These are phyloP conservation scores for Talaromyces sp. DNA, from an alignment of 2,329 filamentous ascomycete genomes.

Conservation along the genomic window DNA sequence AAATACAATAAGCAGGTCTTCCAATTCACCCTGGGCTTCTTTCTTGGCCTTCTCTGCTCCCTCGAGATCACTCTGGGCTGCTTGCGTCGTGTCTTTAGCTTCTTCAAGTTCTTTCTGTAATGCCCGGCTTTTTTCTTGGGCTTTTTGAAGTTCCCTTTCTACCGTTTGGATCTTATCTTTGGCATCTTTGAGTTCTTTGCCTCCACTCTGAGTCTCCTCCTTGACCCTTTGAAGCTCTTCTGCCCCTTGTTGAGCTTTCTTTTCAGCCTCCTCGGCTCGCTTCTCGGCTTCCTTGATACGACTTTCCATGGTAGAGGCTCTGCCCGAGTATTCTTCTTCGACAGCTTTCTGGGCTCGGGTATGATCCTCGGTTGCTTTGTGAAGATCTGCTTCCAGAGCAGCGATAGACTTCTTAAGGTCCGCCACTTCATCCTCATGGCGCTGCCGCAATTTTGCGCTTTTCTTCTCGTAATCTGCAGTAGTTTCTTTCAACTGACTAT, in stretches of 20 bases:
- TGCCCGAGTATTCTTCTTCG: slow-evolving; percentile 48
- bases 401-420: slow-evolving; percentile 59
- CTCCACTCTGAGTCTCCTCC: slow-evolving; percentile 41
- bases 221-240: slow-evolving; percentile 55
- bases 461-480: slow-evolving; percentile 37
- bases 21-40: slow-evolving; percentile 66
- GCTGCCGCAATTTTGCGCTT: slow-evolving; percentile 32
- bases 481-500: slow-evolving; percentile 44
- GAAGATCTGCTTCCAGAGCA: slow-evolving; percentile 50
- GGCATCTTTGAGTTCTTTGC: slow-evolving; percentile 34
- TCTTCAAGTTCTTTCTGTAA: slow-evolving; percentile 19
- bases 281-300: slow-evolving; percentile 44
- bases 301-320: slow-evolving; percentile 43
- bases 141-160: slow-evolving; percentile 61
- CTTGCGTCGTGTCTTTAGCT: slow-evolving; percentile 20
- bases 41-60: slow-evolving; percentile 61
- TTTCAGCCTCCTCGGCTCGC: slow-evolving; percentile 33
- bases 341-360: slow-evolving; percentile 56
- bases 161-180: slow-evolving; percentile 27
- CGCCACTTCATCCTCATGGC: slow-evolving; percentile 58
- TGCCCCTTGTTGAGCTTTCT: slow-evolving; percentile 44
- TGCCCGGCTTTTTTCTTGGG: slow-evolving; percentile 24
- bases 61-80: slow-evolving; percentile 26
- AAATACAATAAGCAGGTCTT: slow-evolving; percentile 77
- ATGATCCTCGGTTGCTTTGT: slow-evolving; percentile 57